A percentile compares a stretch with the other conserved stretches of the same genome.
These are phyloP conservation scores for Sphaerulina populicola DNA, from an alignment of 2,329 filamentous ascomycete genomes.

Conservation along the genomic window DNA sequence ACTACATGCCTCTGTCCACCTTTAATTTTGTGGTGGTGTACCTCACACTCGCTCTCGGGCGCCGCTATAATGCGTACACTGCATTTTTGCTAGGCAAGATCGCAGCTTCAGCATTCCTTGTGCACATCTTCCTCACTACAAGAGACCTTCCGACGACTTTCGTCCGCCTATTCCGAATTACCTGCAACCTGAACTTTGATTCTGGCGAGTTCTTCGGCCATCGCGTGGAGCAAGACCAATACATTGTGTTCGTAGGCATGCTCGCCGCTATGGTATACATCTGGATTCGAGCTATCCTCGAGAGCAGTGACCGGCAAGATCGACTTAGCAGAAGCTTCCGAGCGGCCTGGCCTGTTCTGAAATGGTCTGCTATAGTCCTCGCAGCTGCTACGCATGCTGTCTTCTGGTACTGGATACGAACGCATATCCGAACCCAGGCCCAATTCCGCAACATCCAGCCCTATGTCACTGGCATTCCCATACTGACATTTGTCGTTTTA, in stretches of 20 bases:
- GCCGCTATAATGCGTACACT: conserved; percentile 38
- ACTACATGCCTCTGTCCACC: conserved; percentile 51
- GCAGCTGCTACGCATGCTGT: conserved; percentile 25
- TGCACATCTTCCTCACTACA: conserved; percentile 32
- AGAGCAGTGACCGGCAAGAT: conserved; percentile 8
- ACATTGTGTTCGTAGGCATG: conserved; percentile 52
- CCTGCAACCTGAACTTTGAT: conserved; percentile 45
- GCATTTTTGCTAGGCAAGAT: conserved; percentile 44
- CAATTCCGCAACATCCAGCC: conserved; percentile 48
- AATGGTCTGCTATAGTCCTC: conserved; percentile 3
- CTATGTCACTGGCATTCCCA: conserved; percentile 47
- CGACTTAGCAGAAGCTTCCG: conserved; percentile 4
- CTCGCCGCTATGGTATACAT: conserved; percentile 41
- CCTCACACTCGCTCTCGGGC: conserved; percentile 41
- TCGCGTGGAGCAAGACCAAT: conserved; percentile 46
- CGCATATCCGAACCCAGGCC: conserved; percentile 30
- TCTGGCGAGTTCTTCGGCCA: conserved; percentile 43
- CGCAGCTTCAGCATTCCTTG: conserved; percentile 38
- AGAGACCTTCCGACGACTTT: conserved; percentile 40
- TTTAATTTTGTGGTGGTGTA: conserved; percentile 58
- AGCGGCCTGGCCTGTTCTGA: conserved; percentile 22
- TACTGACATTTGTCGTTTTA: conserved; percentile 46
- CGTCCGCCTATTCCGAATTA: conserved; percentile 33
- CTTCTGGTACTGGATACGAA: conserved; percentile 27
- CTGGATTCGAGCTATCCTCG: conserved; percentile 21